A percentile compares a stretch with the other conserved stretches of the same genome.
These are phyloP conservation scores for Fusarium buharicum DNA, from an alignment of 2,329 filamentous ascomycete species.

Conservation along the genomic window DNA sequence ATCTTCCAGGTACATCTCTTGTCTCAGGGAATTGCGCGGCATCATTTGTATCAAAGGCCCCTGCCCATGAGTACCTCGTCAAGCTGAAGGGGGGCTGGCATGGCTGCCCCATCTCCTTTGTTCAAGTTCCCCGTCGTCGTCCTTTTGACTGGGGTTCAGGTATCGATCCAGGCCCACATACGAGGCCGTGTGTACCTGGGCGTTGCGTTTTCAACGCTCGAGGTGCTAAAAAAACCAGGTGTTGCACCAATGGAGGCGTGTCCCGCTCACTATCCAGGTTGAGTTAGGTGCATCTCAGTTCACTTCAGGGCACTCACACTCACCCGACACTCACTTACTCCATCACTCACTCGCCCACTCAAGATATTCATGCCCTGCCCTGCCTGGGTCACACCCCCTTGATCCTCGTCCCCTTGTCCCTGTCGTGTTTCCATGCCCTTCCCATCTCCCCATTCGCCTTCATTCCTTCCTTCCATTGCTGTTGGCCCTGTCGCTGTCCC, in stretches of 20 bases:
- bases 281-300: constrained; percentile 33
- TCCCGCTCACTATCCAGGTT: constrained; percentile 32
- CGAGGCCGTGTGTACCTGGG: neutral
- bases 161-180: constrained; percentile 19
- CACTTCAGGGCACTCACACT: constrained; percentile 14
- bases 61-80: constrained; percentile 29
- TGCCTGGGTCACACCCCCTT: constrained; percentile 35
- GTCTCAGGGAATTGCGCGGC: neutral
- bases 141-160: constrained; percentile 5
- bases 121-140: constrained; percentile 13
- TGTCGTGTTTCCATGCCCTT: constrained; percentile 50
- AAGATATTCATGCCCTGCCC: neutral
- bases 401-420: constrained; percentile 43
- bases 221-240: constrained; percentile 29
- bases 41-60: constrained; percentile 23
- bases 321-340: too few relatives aligned
- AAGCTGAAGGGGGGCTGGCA: constrained; percentile 18
- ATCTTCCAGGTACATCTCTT: constrained; percentile 19
- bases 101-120: constrained; percentile 33
- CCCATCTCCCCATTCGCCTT: constrained; percentile 47
- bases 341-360: constrained; percentile 11
- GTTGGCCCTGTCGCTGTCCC: constrained; percentile 46
- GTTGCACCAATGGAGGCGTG: constrained; percentile 25
- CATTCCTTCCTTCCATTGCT: constrained; percentile 46
- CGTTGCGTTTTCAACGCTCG: constrained; percentile 20